Percentiles rank a stretch among this genome's conserved stretches.
These are phyloP conservation scores for Flaveria robusta DNA, from an alignment of 129 eudicot species.

Conservation along the genomic window DNA sequence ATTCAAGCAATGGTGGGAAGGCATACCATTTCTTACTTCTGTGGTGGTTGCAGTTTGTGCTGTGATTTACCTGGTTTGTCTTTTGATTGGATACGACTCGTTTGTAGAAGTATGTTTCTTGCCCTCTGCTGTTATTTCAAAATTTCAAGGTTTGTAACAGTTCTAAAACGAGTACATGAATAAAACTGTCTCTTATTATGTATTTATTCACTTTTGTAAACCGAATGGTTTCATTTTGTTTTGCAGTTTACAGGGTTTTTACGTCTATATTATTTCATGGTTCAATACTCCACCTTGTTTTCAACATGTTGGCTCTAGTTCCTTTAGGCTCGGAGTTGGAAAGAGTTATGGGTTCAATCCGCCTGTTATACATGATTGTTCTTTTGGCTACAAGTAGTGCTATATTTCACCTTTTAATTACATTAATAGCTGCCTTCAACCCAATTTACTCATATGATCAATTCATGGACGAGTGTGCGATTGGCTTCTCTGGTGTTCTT, in stretches of 20 bases:
- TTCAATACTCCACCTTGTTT: constrained; percentile 81
- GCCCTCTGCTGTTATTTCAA: constrained; percentile 74
- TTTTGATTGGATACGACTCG: constrained; percentile 89
- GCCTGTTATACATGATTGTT: constrained; percentile 63
- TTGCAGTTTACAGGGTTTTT: constrained; percentile 89
- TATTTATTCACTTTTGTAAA: constrained; percentile 15
- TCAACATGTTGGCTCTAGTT: constrained; percentile 95
- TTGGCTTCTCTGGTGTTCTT: constrained; percentile 93
- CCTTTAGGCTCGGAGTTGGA: constrained; percentile 97
- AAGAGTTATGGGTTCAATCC: constrained; percentile 95
- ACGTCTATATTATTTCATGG: constrained; percentile 88
- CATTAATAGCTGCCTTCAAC: constrained; percentile 66
- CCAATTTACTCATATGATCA: constrained; percentile 48
- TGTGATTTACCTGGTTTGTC: constrained; percentile 74
- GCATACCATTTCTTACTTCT: constrained; percentile 90
- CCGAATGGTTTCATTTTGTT: background rate
- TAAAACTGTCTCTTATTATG: background rate
- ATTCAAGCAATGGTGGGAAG: constrained; percentile 96
- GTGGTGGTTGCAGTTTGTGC: constrained; percentile 66
- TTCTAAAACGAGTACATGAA: background rate
- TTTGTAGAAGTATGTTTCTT: constrained; percentile 85
- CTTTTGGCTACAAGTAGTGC: constrained; percentile 86
- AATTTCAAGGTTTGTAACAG: constrained; percentile 64
- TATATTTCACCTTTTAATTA: constrained; percentile 68
- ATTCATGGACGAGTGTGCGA: constrained; percentile 83